These are phyloP conservation scores for Phytopythium cucurbitacearum DNA, from an alignment of 352 stramenopile species.

Conservation along the genomic window DNA sequence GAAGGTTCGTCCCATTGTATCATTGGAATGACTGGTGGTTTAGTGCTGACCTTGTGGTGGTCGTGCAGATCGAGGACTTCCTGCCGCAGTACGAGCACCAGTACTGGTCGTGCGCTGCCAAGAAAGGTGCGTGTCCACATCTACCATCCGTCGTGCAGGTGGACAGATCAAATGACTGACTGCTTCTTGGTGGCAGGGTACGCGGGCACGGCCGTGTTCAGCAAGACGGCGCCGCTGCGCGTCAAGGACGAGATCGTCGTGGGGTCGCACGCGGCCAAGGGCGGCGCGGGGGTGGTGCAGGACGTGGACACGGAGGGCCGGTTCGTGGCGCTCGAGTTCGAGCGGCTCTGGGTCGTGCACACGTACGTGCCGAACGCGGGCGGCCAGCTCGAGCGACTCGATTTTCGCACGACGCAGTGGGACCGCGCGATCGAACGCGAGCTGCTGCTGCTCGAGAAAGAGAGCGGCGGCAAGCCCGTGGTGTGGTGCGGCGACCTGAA, in stretches of 20 bases:
- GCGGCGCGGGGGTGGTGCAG: constrained; percentile 11
- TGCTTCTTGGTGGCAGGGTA: constrained; percentile 28
- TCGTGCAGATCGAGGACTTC: constrained; percentile 45
- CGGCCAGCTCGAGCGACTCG: constrained; percentile 63
- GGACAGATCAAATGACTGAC: too few relatives aligned
- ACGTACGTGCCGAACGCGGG: constrained; percentile 82
- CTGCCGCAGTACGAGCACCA: constrained; percentile 72
- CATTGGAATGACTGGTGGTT: background rate
- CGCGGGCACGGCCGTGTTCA: constrained; percentile 66
- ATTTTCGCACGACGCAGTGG: constrained; percentile 73
- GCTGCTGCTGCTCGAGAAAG: constrained; percentile 66
- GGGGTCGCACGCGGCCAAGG: constrained; percentile 26
- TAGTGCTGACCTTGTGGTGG: background rate
- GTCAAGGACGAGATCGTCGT: constrained; percentile 67
- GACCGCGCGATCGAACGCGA: constrained; percentile 67
- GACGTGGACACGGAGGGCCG: constrained; percentile 60
- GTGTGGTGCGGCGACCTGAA: constrained; percentile 87
- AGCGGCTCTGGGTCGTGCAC: constrained; percentile 79
- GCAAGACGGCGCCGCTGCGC: constrained; percentile 66
- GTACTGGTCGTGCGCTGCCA: constrained; percentile 70
- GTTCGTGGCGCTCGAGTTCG: constrained; percentile 75
- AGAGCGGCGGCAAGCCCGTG: constrained; percentile 44
- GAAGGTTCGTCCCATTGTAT: constrained; percentile 17
- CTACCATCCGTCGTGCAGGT: too few relatives aligned
- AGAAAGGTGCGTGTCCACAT: constrained; percentile 36